Base-by-base conservation (phyloP, 371 early-diverging fungal species). In the Rhizopus delemar region DNA sequence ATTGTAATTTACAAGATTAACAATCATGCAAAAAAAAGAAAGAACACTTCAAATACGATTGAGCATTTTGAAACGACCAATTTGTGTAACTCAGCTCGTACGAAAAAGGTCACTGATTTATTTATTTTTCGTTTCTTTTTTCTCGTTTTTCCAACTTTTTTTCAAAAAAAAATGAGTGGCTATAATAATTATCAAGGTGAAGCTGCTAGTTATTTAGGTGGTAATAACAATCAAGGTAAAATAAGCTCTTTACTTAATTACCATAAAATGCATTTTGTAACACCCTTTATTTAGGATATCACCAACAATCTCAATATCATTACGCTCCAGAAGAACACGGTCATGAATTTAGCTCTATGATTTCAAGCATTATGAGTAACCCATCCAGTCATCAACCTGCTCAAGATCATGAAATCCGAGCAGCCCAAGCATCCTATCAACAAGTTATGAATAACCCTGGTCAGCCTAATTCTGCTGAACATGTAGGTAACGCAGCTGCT, bases 401-500 rank as follows among this genome's bases (percentile, higher is more conserved):
- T 16, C 36, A 62, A 16, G 63, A 69, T 8, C 66, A 75, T 31
- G 73, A 75, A 49, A 56, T 75, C 5, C 54, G 62, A 36, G 55
- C 59, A 46, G 71, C 71, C 7, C 62, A 70, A 32, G 52, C 62
- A 11, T 59, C 63, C 7, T 70, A 72, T 49, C 57, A 71, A 50
- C 65, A 68, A 33, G 57, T 71, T 16, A 64, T 65, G 49, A 45
- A 56, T 33, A 54, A 66, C 15, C 43, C 46, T 5, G 46, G 46
- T 2, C 57, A 53, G 43, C 33, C 13, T 16, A 68, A 49, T 39
- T 63, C 76, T n/a, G 71, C 81, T 4, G 66, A 74, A 46, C 73
- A 70, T 31, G 69, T 81, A 6, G 83, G 83, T 62, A 73, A 76
- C 48, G 81, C 83, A 49, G 83, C 83, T 45, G 83, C 80, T 59